Percentiles rank a stretch among this genome's conserved stretches.
phyloP scores from a whole-genome alignment of 257 asterid genomes.

The Plantago major region DNA sequence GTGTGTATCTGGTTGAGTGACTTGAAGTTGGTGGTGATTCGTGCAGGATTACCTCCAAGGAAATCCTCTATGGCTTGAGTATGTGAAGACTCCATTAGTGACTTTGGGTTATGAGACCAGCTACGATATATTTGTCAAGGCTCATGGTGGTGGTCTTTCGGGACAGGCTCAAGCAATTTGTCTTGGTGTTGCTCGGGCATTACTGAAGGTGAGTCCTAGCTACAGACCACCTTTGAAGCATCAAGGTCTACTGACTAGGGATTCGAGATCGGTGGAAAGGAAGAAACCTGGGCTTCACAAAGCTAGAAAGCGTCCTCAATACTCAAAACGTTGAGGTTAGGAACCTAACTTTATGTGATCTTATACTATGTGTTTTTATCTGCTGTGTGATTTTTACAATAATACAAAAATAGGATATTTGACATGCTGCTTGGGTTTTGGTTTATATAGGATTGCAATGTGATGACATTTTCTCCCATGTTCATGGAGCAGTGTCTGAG shows the following conservation, averaged over 20 bases:
- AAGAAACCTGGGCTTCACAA: constrained; percentile 87
- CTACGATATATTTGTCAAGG: constrained; percentile 88
- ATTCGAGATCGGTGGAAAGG: constrained; percentile 90
- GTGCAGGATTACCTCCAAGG: constrained; percentile 96
- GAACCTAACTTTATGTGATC: neutral
- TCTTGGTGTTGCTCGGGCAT: constrained; percentile 92
- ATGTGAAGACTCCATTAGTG: constrained; percentile 73
- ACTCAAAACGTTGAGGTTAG: constrained; percentile 84
- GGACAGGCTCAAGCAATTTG: constrained; percentile 97
- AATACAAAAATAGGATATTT: too few relatives aligned
- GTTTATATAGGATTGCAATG: constrained; percentile 11
- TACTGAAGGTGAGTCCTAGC: constrained; percentile 81
- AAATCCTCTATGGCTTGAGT: constrained; percentile 92
- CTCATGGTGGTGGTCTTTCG: constrained; percentile 91
- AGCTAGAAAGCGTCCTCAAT: constrained; percentile 96
- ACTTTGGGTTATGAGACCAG: constrained; percentile 81
- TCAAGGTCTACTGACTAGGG: constrained; percentile 92
- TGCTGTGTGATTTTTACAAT: too few relatives aligned
- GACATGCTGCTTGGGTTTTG: neutral
- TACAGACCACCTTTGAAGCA: constrained; percentile 74
- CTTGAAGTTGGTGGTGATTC: neutral
- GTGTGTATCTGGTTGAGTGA: neutral
- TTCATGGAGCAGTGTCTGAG: constrained; percentile 2
- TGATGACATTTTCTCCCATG: neutral
- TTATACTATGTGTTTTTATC: too few relatives aligned